Base-by-base conservation (phyloP, 495 filamentous ascomycete species). In the Hyaloscypha finlandica region DNA sequence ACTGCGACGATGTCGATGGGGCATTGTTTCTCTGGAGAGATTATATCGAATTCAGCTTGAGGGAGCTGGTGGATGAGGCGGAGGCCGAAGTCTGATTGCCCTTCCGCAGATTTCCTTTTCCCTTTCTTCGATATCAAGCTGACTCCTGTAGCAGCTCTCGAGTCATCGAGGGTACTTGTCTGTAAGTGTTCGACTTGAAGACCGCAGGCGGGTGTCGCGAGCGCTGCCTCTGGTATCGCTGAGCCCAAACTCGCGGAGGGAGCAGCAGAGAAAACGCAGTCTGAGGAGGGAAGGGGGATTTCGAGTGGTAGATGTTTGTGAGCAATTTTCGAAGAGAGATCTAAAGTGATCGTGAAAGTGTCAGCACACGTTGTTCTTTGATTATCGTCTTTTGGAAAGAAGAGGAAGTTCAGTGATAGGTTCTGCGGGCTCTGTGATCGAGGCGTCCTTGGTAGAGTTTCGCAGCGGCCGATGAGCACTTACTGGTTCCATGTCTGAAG, bases 1-100 rank as follows among this genome's bases (percentile, higher is more conserved):
- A 70, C 48, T 0, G 68, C 68, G 5, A 70, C 33, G 33, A 70
- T 67, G 37, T 69, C 67, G 48, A 63, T 58, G 6, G 59, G 66
- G 39, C 9, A 63, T 54, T 29, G n/a, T 6, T 56, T 48, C 42
- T 37, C 35, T 8, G 35, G 35, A 8, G 35, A 37, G 6, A 37
- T 12, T 37, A 0, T 3, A 6, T 37, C 35, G 35, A 37, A 1
- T 6, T 8, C 12, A 37, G 6, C 12, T 37, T 6, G 12, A 12
- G 35, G 35, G 6, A 19, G 2, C 11, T 19, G 11, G 42, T 48
- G 16, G 35, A 37, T 48, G 11, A 19, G 42, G 16, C 3, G 42
- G 42, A 48, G 16, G 16, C 9, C 16, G 42, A 4, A 4, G 9
- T 1, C 9, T 1, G 16, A 19, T 4, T 14, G 11, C 42, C 42